These are phyloP conservation scores for Purpureocillium takamizusanense DNA, from an alignment of 2,329 filamentous ascomycete species.

Conservation along the genomic window DNA sequence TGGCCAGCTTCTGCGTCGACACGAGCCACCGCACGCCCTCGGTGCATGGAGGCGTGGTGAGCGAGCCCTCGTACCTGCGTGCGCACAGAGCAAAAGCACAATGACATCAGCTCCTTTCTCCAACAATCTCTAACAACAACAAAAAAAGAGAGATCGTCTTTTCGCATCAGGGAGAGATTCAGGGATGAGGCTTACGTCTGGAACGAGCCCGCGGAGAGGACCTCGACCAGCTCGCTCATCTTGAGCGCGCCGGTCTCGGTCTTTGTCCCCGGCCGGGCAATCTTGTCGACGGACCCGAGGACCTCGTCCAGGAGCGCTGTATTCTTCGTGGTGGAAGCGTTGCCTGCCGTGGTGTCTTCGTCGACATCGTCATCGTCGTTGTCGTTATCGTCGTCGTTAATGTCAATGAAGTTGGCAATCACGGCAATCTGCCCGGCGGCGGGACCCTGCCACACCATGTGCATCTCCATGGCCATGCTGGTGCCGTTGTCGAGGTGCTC, in stretches of 20 bases:
- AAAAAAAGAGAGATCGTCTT: too few relatives aligned
- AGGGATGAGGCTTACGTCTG: constrained; percentile 12
- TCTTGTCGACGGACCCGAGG: too few relatives aligned
- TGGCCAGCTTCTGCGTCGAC: constrained; percentile 33
- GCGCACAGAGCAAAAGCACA: constrained; percentile 13
- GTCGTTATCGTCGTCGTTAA: constrained; percentile 12
- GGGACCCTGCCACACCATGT: constrained; percentile 15
- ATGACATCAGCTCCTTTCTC: background rate
- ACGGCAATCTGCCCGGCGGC: constrained; percentile 12
- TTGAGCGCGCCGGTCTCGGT: constrained; percentile 27
- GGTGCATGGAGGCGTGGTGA: constrained; percentile 54
- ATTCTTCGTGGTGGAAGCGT: too few relatives aligned
- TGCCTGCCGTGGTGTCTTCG: too few relatives aligned
- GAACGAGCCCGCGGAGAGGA: constrained; percentile 21
- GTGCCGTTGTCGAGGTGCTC: constrained; percentile 43
- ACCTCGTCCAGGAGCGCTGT: too few relatives aligned
- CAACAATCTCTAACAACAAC: too few relatives aligned
- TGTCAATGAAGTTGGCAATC: constrained; percentile 17
- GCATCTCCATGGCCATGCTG: constrained; percentile 18
- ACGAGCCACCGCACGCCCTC: constrained; percentile 47
- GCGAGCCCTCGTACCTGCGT: constrained; percentile 45
- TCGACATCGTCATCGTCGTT: constrained; percentile 12
- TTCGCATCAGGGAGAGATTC: too few relatives aligned
- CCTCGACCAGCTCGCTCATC: constrained; percentile 28
- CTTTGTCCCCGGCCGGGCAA: constrained; percentile 26